Evolutionary conservation across 2,329 filamentous ascomycete genomes (phyloP).

Genomic region (Graphilbum ipis-grandicollis): DNA sequence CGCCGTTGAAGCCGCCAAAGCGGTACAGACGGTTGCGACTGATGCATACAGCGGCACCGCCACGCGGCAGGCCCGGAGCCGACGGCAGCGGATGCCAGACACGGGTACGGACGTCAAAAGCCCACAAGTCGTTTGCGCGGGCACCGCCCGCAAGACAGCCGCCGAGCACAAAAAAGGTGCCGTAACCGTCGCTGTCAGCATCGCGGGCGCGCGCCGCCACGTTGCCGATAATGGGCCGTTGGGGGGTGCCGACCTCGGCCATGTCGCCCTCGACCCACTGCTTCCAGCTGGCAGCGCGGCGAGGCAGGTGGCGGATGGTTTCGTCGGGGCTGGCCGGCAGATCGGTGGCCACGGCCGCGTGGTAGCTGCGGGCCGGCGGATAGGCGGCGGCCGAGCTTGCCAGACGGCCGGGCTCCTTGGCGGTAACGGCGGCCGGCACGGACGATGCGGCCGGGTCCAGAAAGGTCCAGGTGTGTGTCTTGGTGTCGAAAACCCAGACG

Average conservation of each 20-base stretch:
- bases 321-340: constrained; percentile 6
- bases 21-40: constrained; percentile 50
- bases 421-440: too few relatives aligned
- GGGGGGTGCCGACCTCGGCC: constrained; percentile 37
- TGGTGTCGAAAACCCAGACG: constrained; percentile 60
- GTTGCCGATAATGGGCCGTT: constrained; percentile 38
- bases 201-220: constrained; percentile 40
- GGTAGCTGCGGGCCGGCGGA: constrained; percentile 49
- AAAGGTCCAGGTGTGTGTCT: constrained; percentile 43
- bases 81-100: constrained; percentile 51
- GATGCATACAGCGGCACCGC: constrained; percentile 50
- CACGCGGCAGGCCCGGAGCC: constrained; percentile 49
- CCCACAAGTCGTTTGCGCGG: constrained; percentile 55
- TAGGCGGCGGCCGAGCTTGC: too few relatives aligned
- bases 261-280: constrained; percentile 38
- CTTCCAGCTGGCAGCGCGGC: constrained; percentile 28
- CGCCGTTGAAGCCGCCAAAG: constrained; percentile 66
- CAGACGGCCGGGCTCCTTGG: too few relatives aligned
- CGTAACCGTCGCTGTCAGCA: constrained; percentile 42
- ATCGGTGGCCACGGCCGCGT: constrained; percentile 37
- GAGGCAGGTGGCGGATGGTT: constrained; percentile 14
- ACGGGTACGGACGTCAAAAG: constrained; percentile 47
- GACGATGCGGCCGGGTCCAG: constrained; percentile 38
- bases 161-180: constrained; percentile 60
- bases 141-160: constrained; percentile 51